Base-by-base conservation (phyloP, 495 filamentous ascomycete genomes). In the Aspergillus homomorphus region DNA sequence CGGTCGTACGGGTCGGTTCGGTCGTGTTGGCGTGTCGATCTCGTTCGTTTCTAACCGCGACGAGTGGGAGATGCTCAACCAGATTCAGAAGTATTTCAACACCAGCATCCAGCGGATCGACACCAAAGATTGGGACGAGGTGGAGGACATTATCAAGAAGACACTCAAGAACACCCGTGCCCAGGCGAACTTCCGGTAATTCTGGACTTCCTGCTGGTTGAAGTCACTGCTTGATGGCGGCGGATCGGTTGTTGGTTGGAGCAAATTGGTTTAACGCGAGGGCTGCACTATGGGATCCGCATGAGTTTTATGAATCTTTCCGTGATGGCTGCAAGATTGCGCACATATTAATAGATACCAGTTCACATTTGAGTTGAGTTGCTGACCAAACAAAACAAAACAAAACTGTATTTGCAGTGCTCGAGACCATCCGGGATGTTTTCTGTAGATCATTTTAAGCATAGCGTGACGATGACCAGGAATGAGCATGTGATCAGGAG, bases 1-100 rank as follows among this genome's bases (percentile, higher is more conserved):
- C 68, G 94, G 94, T 57, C 90, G 94, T 68, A 98, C 95, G 1
- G 95, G 95, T 53, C 90, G 95, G 45, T 99, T 98, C 67, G 95
- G 95, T 24, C 91, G 93, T 69, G 90, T 96, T n/a, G 95, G 95
- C 63, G 92, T 98, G 58, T 88, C 89, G 41, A 92, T 99, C 65
- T 89, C 85, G 58, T 96, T 99, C 62, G 89, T 99, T 26, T 85
- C 87, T 43, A 90, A 92, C 75, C 81, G 81, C 55, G 81, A 82
- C 56, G 91, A 87, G 67, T 96, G 84, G 82, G 60, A 79, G 8
- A 87, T 89, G 68, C 81, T 98, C 19, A 81, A 83, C 46, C 71
- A 85, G 30, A 99, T 99, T 65, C 84, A 87, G 55, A 67, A 82
- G 3, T 87, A 87, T 70, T 97, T 88, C 69, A 74, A 73, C 23